Percentiles rank a stretch among this genome's conserved stretches.
These are phyloP conservation scores for Bipolaris gigantea DNA, from an alignment of 2,329 filamentous ascomycete genomes.

Conservation along the genomic window DNA sequence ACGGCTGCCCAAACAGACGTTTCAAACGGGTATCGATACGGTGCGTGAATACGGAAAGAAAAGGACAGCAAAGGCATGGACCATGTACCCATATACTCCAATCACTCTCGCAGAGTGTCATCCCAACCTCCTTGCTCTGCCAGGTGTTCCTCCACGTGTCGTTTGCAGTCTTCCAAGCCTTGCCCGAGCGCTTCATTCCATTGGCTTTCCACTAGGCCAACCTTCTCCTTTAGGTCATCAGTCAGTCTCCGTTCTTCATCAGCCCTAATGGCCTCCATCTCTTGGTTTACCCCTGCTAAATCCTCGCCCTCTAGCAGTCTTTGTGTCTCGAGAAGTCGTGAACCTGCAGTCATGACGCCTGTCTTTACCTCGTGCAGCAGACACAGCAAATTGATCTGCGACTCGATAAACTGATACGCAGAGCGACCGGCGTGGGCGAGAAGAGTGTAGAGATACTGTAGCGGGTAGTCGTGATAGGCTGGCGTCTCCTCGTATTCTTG, in stretches of 20 bases:
- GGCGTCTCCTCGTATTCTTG: slow-evolving; percentile 86
- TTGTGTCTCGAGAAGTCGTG: slow-evolving; percentile 68
- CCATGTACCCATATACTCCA: slow-evolving; percentile 9
- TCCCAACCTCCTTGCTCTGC: slow-evolving; percentile 85
- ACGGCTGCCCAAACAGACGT: slow-evolving; percentile 12
- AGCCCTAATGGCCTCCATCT: slow-evolving; percentile 61
- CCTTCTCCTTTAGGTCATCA: slow-evolving; percentile 89
- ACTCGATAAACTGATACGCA: slow-evolving; percentile 96
- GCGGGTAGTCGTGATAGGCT: slow-evolving; percentile 73
- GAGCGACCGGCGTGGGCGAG: slow-evolving; percentile 87
- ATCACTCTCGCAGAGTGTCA: slow-evolving; percentile 56
- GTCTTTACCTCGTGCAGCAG: slow-evolving; percentile 88
- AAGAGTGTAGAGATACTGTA: slow-evolving; percentile 88
- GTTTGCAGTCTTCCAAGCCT: slow-evolving; percentile 71
- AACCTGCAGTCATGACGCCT: slow-evolving; percentile 70
- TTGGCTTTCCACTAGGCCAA: slow-evolving; percentile 84
- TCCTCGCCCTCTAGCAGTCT: slow-evolving; percentile 49
- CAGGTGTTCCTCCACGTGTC: slow-evolving; percentile 72
- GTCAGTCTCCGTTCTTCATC: slow-evolving; percentile 73
- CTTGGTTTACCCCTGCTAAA: slow-evolving; percentile 46
- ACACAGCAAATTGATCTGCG: slow-evolving; percentile 87
- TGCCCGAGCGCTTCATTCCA: slow-evolving; percentile 87
- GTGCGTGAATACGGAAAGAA: slow-evolving; percentile 20
- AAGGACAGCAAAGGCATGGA: slow-evolving; percentile 7
- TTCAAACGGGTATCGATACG: slow-evolving; percentile 42